Percentiles rank a stretch among this genome's conserved stretches.
Conservation (phyloP, 768 basidiomycete genomes). For the Phlegmacium glaucopus region DNA sequence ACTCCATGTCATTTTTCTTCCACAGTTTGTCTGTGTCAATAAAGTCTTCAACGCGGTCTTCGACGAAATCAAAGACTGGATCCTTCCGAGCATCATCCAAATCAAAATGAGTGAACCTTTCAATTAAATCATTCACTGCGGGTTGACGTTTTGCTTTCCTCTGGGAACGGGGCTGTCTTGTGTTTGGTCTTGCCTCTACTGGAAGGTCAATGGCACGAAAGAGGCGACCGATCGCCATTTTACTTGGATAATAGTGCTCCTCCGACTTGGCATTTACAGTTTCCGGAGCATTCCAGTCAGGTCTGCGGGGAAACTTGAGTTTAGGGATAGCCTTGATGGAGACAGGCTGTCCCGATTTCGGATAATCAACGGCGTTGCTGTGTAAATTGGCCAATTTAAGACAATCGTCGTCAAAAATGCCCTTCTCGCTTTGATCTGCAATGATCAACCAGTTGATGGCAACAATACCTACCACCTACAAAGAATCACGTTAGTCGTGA, state of each 20-base stretch:
- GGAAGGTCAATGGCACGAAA: constrained; percentile 61
- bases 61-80: constrained; percentile 12
- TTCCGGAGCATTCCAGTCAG: constrained; percentile 70
- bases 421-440: constrained; percentile 49
- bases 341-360: constrained; percentile 53
- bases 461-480: constrained; percentile 56
- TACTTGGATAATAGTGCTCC: constrained; percentile 52
- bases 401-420: constrained; percentile 52
- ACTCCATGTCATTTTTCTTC: constrained; percentile 19
- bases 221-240: constrained; percentile 54
- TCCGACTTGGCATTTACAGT: constrained; percentile 33
- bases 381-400: constrained; percentile 51
- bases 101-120: constrained; percentile 12
- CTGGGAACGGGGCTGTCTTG: not conserved
- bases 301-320: constrained; percentile 33
- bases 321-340: constrained; percentile 38
- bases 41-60: constrained; percentile 28
- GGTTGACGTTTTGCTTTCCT: constrained; percentile 3
- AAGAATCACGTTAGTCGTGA: not conserved
- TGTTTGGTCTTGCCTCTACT: constrained; percentile 18
- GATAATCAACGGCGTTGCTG: constrained; percentile 65
- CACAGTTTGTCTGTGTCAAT: constrained; percentile 23
- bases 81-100: constrained; percentile 5
- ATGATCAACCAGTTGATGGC: constrained; percentile 62
- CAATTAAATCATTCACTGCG: constrained; percentile 17